A percentile compares a stretch with the other conserved stretches of the same genome.
These are phyloP conservation scores for Sporothrix humicola DNA, from an alignment of 2,329 filamentous ascomycete genomes.

Conservation along the genomic window DNA sequence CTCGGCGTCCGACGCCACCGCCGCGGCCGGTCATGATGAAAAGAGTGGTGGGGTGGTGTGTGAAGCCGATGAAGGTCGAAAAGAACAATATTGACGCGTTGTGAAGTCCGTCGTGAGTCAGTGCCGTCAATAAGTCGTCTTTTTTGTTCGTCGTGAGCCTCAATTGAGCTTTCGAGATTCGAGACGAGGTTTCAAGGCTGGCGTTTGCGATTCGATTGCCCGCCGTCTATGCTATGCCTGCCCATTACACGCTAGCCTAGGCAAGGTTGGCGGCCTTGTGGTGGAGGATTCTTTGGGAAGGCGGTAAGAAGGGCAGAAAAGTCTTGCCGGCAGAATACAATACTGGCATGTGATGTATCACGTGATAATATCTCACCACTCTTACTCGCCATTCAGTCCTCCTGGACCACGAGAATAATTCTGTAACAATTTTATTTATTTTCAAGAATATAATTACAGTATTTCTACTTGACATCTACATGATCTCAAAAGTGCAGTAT, in stretches of 20 bases:
- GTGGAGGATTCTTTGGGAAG: constrained; percentile 21
- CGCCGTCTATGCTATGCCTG: not conserved
- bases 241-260: constrained; percentile 20
- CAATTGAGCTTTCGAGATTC: constrained; percentile 16
- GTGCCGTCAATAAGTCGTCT: constrained; percentile 2
- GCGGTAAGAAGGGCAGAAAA: constrained; percentile 32
- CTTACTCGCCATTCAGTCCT: not conserved
- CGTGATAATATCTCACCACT: not conserved
- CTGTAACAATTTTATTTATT: too few relatives aligned
- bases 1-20: constrained; percentile 64
- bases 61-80: not conserved
- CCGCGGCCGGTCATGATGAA: constrained; percentile 63
- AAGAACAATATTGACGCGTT: not conserved
- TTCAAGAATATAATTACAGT: too few relatives aligned
- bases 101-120: not conserved
- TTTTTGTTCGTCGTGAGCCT: not conserved
- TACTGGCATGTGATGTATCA: constrained; percentile 1
- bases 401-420: too few relatives aligned
- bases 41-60: not conserved
- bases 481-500: too few relatives aligned
- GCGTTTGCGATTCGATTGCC: constrained; percentile 2
- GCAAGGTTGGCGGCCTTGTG: constrained; percentile 14
- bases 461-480: too few relatives aligned
- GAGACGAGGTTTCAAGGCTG: constrained; percentile 20
- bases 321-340: constrained; percentile 12